Evolutionary conservation across 2,329 filamentous ascomycete genomes (phyloP).

Genomic region (Paraconiothyrium brasiliense): DNA sequence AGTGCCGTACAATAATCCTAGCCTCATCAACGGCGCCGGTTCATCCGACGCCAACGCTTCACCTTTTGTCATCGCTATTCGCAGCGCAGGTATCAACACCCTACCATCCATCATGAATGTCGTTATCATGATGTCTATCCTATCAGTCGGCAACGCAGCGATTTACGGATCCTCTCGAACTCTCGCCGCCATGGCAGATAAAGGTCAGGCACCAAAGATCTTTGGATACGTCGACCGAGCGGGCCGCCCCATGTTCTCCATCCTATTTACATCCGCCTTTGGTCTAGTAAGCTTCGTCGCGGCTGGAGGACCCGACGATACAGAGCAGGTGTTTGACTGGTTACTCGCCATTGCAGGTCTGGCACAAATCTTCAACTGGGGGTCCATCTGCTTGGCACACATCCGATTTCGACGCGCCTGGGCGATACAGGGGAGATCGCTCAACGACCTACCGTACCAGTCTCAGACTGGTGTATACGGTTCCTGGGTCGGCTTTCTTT

Average conservation of each 20-base stretch:
- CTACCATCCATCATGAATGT: conserved; percentile 88
- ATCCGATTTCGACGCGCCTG: conserved; percentile 70
- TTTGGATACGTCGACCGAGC: conserved; percentile 66
- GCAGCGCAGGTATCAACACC: conserved; percentile 78
- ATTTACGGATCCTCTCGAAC: conserved; percentile 89
- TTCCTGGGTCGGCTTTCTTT: too few species aligned
- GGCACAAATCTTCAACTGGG: conserved; percentile 77
- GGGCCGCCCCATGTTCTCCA: too few species aligned
- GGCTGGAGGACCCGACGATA: too few species aligned
- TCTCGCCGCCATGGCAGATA: conserved; percentile 84
- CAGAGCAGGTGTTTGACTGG: too few species aligned
- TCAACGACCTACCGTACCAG: too few species aligned
- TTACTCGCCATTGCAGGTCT: conserved; percentile 75
- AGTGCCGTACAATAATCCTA: conserved; percentile 73
- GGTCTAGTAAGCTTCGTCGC: too few species aligned
- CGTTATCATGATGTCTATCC: conserved; percentile 84
- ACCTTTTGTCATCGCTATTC: conserved; percentile 89
- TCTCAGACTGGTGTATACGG: too few species aligned
- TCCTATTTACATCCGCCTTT: too few species aligned
- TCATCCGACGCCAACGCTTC: conserved; percentile 76
- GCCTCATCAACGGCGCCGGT: conserved; percentile 66
- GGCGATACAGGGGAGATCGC: too few species aligned
- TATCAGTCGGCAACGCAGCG: conserved; percentile 89
- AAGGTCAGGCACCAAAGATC: too few species aligned
- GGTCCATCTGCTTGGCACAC: conserved; percentile 69